Conservation (phyloP, 768 basidiomycete species). For the Tubosaeta sp. region DNA sequence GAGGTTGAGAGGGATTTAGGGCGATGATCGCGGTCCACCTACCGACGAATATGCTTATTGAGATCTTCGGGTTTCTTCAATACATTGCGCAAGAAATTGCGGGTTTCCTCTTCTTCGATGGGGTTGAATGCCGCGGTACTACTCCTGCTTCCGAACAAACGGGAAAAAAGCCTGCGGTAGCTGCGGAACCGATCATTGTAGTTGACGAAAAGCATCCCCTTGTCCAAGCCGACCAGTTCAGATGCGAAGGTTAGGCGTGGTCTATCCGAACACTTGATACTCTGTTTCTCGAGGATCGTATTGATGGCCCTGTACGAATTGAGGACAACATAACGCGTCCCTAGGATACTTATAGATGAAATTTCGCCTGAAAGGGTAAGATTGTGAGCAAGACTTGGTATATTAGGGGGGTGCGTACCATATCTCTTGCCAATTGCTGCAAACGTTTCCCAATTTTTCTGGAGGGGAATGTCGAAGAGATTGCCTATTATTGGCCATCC, state of each 20-base stretch:
- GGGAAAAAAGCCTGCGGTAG: conserved; percentile 11
- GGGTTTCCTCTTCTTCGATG: conserved; percentile 18
- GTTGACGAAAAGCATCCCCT: conserved; percentile 7
- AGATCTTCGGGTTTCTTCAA: conserved; percentile 14
- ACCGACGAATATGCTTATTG: conserved; percentile 22
- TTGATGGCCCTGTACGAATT: conserved; percentile 42
- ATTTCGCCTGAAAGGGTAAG: conserved; percentile 16
- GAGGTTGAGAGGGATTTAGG: too few species aligned
- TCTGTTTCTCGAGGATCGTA: conserved; percentile 52
- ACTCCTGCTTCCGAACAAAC: conserved; percentile 10
- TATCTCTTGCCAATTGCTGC: conserved; percentile 49
- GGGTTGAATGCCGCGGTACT: conserved; percentile 7
- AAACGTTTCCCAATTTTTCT: conserved; percentile 49
- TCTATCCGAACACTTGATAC: conserved; percentile 46
- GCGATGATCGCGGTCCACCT: neutral
- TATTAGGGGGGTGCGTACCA: conserved; percentile 32
- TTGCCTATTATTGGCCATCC: conserved; percentile 47
- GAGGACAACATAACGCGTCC: conserved; percentile 47
- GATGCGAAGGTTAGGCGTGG: conserved; percentile 12
- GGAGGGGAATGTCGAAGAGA: conserved; percentile 47
- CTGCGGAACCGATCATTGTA: conserved; percentile 9
- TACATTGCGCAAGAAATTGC: conserved; percentile 15
- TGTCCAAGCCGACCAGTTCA: conserved; percentile 17
- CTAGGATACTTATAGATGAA: conserved; percentile 30
- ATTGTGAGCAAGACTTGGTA: neutral